Conservation (phyloP, 2,329 filamentous ascomycete species). For the Parafenestella ontariensis region DNA sequence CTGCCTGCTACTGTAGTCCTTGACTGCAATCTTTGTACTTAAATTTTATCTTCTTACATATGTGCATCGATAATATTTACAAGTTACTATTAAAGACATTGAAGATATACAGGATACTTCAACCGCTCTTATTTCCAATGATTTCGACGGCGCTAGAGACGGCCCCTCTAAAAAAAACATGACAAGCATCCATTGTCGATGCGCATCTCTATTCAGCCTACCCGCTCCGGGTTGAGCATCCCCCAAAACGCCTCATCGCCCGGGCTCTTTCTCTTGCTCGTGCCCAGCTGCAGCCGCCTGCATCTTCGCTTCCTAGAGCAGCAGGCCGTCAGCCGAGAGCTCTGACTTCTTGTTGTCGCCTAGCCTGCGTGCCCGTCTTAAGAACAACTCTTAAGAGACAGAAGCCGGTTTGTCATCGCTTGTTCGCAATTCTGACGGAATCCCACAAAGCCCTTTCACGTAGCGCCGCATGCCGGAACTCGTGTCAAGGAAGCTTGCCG, state of each 20-base stretch:
- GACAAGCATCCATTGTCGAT: slow-evolving; percentile 1
- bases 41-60: no score
- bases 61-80: no score
- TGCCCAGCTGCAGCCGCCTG: background rate
- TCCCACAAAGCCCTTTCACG: background rate
- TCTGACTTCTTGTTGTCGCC: background rate
- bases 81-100: no score
- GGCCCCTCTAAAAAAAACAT: background rate
- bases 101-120: no score
- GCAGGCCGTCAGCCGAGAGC: slow-evolving; percentile 6
- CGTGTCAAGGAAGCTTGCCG: slow-evolving; percentile 12
- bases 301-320: slow-evolving; percentile 9
- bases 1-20: no score
- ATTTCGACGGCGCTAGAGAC: no score
- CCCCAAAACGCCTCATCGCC: slow-evolving; percentile 1
- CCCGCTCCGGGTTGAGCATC: slow-evolving; percentile 11
- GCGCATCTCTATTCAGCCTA: slow-evolving; percentile 22
- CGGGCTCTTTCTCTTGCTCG: background rate
- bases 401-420: background rate
- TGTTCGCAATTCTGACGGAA: background rate
- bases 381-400: background rate
- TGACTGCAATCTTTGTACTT: no score
- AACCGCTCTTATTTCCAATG: no score
- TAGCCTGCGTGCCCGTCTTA: slow-evolving; percentile 6
- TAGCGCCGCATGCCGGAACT: background rate